phyloP scores from a whole-genome alignment of 2,329 filamentous ascomycete genomes.

The Cercospora canescens region DNA sequence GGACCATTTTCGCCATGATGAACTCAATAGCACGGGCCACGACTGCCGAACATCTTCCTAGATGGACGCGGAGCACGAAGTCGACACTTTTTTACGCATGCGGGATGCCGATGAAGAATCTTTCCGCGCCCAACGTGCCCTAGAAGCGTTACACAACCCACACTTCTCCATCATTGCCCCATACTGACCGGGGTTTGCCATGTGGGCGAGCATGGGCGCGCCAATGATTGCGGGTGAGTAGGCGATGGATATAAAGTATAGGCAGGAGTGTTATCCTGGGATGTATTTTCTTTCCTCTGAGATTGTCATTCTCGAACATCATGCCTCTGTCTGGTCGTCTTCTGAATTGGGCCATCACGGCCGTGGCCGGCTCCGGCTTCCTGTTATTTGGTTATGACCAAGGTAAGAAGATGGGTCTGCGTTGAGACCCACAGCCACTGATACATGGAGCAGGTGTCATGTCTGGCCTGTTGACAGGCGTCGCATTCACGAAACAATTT shows the following conservation, averaged over 20 bases:
- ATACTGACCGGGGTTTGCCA: background rate
- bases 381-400: constrained; percentile 24
- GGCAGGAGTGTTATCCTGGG: background rate
- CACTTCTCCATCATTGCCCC: constrained; percentile 2
- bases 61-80: background rate
- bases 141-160: background rate
- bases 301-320: background rate
- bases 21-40: background rate
- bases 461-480: constrained; percentile 18
- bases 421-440: background rate
- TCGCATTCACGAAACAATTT: constrained; percentile 18
- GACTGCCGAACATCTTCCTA: background rate
- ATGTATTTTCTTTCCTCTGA: background rate
- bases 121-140: background rate
- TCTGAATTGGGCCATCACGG: constrained; percentile 22
- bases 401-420: background rate
- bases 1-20: background rate
- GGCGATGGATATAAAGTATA: background rate
- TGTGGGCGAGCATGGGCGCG: background rate
- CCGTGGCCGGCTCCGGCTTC: constrained; percentile 21
- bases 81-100: background rate
- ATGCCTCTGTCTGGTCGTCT: constrained; percentile 19
- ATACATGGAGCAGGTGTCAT: constrained; percentile 14
- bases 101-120: background rate
- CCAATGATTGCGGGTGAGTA: background rate